Conservation (phyloP, 768 basidiomycete species). For the Nidula microcarpa region DNA sequence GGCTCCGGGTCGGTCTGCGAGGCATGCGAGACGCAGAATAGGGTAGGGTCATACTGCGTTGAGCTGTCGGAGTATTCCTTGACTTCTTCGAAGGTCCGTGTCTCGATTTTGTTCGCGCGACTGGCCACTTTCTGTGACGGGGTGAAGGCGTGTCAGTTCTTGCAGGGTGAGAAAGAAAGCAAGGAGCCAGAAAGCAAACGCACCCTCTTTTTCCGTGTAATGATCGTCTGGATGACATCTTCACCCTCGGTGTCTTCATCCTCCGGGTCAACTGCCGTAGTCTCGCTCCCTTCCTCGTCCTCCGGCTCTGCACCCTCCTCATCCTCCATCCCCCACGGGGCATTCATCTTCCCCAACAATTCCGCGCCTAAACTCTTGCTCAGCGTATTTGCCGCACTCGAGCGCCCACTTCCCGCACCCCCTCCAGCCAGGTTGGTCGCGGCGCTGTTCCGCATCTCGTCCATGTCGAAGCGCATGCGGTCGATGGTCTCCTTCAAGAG, state of each 20-base stretch:
- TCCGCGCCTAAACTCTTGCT: slow-evolving; percentile 79
- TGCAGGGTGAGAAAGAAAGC: slow-evolving; percentile 2
- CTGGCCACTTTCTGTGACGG: slow-evolving; percentile 59
- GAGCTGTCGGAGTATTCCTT: slow-evolving; percentile 76
- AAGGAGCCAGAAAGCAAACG: slow-evolving; percentile 6
- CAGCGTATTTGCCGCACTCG: slow-evolving; percentile 52
- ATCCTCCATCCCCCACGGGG: slow-evolving; percentile 21
- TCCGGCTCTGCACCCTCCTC: slow-evolving; percentile 34
- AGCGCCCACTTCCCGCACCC: slow-evolving; percentile 36
- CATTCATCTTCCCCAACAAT: slow-evolving; percentile 59
- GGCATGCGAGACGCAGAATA: slow-evolving; percentile 41
- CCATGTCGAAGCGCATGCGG: slow-evolving; percentile 90
- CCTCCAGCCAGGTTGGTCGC: slow-evolving; percentile 26
- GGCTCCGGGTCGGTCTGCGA: slow-evolving; percentile 66
- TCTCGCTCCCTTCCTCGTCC: slow-evolving; percentile 31
- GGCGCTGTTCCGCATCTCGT: slow-evolving; percentile 70
- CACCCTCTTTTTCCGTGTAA: slow-evolving; percentile 79
- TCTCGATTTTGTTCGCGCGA: slow-evolving; percentile 50
- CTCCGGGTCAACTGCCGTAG: slow-evolving; percentile 31
- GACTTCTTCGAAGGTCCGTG: slow-evolving; percentile 53
- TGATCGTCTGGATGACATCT: slow-evolving; percentile 84
- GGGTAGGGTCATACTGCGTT: slow-evolving; percentile 64
- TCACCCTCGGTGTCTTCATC: slow-evolving; percentile 63
- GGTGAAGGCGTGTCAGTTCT: neutral
- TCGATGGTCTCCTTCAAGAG: slow-evolving; percentile 95